Percentiles rank a stretch among this genome's conserved stretches.
These are phyloP conservation scores for Cryptosporidium ryanae DNA, from an alignment of 169 alveolate species.

Conservation along the genomic window DNA sequence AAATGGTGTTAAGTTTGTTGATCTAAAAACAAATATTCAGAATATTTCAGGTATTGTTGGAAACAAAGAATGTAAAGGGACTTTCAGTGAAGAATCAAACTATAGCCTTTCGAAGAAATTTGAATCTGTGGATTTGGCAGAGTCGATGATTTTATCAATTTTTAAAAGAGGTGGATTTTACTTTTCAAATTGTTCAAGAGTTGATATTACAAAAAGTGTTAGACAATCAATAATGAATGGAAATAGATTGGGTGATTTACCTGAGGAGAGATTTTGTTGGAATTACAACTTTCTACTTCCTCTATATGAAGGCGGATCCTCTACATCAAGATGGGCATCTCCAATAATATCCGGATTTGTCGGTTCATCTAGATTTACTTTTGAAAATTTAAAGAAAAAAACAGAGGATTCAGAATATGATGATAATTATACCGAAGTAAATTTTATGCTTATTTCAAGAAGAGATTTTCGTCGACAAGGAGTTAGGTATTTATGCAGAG, in stretches of 20 bases:
- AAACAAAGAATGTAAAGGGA: not conserved
- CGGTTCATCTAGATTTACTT: slow-evolving; percentile 36
- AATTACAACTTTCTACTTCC: slow-evolving; percentile 55
- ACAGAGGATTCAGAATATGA: not conserved
- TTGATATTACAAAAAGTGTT: slow-evolving; percentile 41
- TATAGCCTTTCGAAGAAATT: slow-evolving; percentile 8
- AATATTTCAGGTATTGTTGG: not conserved
- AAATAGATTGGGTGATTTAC: slow-evolving; percentile 43
- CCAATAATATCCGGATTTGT: slow-evolving; percentile 57
- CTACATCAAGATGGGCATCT: slow-evolving; percentile 70
- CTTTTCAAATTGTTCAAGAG: slow-evolving; percentile 21
- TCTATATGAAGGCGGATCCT: slow-evolving; percentile 50
- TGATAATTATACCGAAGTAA: not conserved
- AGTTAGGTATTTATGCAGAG: slow-evolving; percentile 93
- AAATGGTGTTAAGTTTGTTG: slow-evolving; percentile 10
- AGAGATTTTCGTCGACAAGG: slow-evolving; percentile 94
- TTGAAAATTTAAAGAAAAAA: not conserved
- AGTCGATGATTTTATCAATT: slow-evolving; percentile 54
- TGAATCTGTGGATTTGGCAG: slow-evolving; percentile 43
- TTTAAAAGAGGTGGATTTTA: slow-evolving; percentile 70
- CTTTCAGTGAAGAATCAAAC: not conserved
- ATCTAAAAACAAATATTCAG: not conserved
- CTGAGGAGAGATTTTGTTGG: slow-evolving; percentile 71
- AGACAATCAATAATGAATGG: slow-evolving; percentile 58
- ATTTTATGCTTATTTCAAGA: slow-evolving; percentile 86